Evolutionary conservation across 208 protist genomes (phyloP).

Genomic region (Leishmania martiniquensis): DNA sequence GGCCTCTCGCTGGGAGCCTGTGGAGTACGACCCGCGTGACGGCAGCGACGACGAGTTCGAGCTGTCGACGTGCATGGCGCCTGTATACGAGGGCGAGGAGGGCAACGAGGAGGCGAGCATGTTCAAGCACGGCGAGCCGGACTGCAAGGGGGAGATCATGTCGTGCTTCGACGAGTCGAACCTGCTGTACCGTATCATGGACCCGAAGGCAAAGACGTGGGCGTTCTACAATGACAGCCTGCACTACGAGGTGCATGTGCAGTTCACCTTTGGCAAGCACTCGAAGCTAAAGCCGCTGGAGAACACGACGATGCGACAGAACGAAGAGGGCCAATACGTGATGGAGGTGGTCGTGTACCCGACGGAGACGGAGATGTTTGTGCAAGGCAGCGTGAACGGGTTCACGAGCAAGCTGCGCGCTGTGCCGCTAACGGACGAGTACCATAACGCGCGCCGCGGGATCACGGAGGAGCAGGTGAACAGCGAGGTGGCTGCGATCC

Average conservation of each 20-base stretch:
- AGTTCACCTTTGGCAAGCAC: slow-evolving; percentile 70
- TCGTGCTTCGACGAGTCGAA: slow-evolving; percentile 85
- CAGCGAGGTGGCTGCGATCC: slow-evolving; percentile 49
- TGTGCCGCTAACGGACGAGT: slow-evolving; percentile 59
- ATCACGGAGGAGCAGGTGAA: slow-evolving; percentile 38
- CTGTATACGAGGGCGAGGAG: slow-evolving; percentile 39
- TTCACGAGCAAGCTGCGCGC: slow-evolving; percentile 70
- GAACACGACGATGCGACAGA: slow-evolving; percentile 49
- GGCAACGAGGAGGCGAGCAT: slow-evolving; percentile 11
- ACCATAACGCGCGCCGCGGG: slow-evolving; percentile 41
- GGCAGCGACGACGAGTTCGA: slow-evolving; percentile 79
- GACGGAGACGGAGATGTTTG: slow-evolving; percentile 74
- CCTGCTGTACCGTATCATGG: slow-evolving; percentile 75
- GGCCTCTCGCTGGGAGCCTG: slow-evolving; percentile 59
- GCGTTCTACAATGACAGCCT: slow-evolving; percentile 83
- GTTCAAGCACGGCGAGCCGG: slow-evolving; percentile 75
- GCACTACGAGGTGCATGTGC: slow-evolving; percentile 75
- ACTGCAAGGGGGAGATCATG: slow-evolving; percentile 56
- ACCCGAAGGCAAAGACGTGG: slow-evolving; percentile 69
- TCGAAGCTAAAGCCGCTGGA: slow-evolving; percentile 59
- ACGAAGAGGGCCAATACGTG: slow-evolving; percentile 41
- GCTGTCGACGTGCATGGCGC: slow-evolving; percentile 46
- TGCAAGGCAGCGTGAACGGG: slow-evolving; percentile 67
- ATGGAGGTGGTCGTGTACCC: slow-evolving; percentile 69
- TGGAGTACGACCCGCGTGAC: slow-evolving; percentile 49